Conservation (phyloP, 2,329 filamentous ascomycete species). For the Cladophialophora exuberans region DNA sequence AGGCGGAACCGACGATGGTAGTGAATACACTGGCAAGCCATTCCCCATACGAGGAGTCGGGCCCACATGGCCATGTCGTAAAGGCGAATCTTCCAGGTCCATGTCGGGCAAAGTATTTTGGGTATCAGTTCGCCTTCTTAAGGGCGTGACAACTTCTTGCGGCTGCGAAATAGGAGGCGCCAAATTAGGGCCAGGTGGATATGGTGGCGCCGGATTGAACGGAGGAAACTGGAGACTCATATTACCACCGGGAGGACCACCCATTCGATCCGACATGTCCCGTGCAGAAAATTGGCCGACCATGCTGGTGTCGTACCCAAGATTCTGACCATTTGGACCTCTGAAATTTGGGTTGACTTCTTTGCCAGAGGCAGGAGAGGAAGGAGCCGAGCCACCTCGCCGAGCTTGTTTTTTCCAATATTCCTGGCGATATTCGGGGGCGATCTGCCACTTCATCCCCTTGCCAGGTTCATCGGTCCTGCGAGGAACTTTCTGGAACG, state of each 20-base stretch:
- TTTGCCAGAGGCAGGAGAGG: conserved; percentile 48
- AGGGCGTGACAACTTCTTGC: conserved; percentile 52
- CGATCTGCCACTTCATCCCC: conserved; percentile 98
- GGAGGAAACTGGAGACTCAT: conserved; percentile 29
- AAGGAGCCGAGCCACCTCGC: conserved; percentile 47
- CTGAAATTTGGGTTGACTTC: conserved; percentile 44
- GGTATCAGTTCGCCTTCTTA: conserved; percentile 44
- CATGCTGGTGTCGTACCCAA: conserved; percentile 37
- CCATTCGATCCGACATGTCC: conserved; percentile 16
- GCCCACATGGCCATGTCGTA: conserved; percentile 41
- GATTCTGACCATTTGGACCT: conserved; percentile 39
- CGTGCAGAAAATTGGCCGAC: conserved; percentile 45
- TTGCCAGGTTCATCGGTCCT: conserved; percentile 95
- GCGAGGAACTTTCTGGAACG: conserved; percentile 89
- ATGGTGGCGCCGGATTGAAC: conserved; percentile 21
- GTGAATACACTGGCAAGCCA: conserved; percentile 27
- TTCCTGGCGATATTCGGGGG: conserved; percentile 79
- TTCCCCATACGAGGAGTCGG: conserved; percentile 32
- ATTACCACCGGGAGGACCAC: conserved; percentile 18
- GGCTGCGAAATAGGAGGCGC: conserved; percentile 45
- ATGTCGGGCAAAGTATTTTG: conserved; percentile 40
- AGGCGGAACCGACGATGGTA: conserved; percentile 29
- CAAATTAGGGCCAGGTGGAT: conserved; percentile 25
- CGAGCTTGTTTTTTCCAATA: conserved; percentile 71
- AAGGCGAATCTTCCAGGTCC: conserved; percentile 46